Base-by-base conservation (phyloP, 495 filamentous ascomycete genomes). In the Xylaria bambusicola region DNA sequence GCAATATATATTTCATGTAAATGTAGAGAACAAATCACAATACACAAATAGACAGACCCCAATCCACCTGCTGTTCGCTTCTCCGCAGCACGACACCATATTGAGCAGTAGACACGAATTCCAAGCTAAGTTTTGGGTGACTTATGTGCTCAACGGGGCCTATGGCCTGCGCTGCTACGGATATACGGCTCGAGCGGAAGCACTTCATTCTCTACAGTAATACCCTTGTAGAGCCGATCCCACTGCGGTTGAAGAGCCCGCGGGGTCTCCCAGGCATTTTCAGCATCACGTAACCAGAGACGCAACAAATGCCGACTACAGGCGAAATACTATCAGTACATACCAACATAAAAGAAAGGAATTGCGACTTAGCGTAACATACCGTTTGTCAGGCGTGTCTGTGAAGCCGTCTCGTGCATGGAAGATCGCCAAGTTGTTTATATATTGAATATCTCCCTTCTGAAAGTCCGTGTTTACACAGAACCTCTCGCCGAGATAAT, bases 401-500 rank as follows among this genome's bases (percentile, higher is more conserved):
- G 70, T 61, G 62, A 81, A 82, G 6, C 66, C 75, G 29, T 74
- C 75, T 17, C 81, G 66, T 0, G 78, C 78, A 59, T 84, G 81
- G 55, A 84, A 81, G 8, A 84, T 65, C 51, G 71, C 71, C 20
- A 84, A 63, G 56, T 84, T 83, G 59, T 84, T 84, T 21, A 77
- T 66, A 53, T 76, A 83, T 65, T 80, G 77, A 4, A 84, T 73
- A 65, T 84, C 81, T 0, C 81, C 82, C 56, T 73, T 69, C 27
- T 81, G 78, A 58, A 88, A 83, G 44, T 81, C 74, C 2, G 87
- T 68, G 0, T 75, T 66, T 0, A 84, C 70, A 13, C 72, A 73
- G 59, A 81, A 77, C 65, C 80, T 76, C 40, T 84, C 82, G 0
- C 80, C 86, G 0, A 82, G 70, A 65, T 86, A 89, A 61, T 88